Conservation (phyloP, 164 flowering plant species). For the Magnolia officinalis region DNA sequence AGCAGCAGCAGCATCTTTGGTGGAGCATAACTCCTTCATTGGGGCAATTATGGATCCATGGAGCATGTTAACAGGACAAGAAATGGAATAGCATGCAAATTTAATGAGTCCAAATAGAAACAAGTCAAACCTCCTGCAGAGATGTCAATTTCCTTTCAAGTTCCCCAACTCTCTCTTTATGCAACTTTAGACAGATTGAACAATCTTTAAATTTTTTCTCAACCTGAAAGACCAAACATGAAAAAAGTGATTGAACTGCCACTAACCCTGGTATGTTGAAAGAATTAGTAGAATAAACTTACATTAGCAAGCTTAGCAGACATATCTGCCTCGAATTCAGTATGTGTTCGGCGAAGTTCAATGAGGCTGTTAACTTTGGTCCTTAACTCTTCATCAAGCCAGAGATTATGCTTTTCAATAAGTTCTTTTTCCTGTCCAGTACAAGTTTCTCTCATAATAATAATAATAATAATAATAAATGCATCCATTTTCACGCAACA, state of each 20-base stretch:
- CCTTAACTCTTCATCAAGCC: conserved; percentile 89
- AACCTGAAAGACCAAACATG: conserved; percentile 33
- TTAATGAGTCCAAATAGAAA: background rate
- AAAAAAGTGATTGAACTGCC: background rate
- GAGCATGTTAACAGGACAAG: background rate
- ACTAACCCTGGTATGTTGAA: background rate
- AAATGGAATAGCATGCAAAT: conserved; percentile 3
- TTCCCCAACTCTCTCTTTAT: conserved; percentile 65
- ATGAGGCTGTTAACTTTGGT: conserved; percentile 48
- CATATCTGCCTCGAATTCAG: conserved; percentile 76
- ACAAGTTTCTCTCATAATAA: background rate
- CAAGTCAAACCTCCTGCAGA: conserved; percentile 53
- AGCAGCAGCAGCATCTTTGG: conserved; percentile 58
- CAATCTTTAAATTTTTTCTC: conserved; percentile 61
- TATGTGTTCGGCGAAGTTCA: conserved; percentile 51
- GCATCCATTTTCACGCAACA: background rate
- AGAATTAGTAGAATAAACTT: conserved; percentile 10
- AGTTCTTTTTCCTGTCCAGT: conserved; percentile 83
- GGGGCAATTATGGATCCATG: background rate
- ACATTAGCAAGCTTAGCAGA: conserved; percentile 74
- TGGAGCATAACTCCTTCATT: conserved; percentile 59
- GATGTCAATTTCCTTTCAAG: conserved; percentile 60
- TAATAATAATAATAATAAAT: background rate
- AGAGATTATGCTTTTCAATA: conserved; percentile 73
- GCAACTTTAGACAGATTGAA: conserved; percentile 57